Conservation (phyloP, 352 stramenopile genomes). For the Phytophthora litchii region DNA sequence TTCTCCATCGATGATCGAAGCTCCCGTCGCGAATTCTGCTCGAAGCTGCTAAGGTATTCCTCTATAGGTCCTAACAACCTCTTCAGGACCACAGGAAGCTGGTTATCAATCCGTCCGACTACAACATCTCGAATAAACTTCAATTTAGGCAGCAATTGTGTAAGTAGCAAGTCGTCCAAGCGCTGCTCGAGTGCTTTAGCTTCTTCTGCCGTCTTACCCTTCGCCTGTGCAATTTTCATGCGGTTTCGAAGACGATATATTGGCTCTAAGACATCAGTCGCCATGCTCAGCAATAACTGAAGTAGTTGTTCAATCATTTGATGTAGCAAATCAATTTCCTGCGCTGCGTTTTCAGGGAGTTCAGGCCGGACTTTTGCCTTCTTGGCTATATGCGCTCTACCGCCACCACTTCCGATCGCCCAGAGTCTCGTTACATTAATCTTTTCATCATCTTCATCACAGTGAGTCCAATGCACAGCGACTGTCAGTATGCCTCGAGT, state of each 20-base stretch:
- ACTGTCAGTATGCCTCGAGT: constrained; percentile 51
- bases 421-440: constrained; percentile 23
- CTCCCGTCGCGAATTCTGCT: constrained; percentile 19
- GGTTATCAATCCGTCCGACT: constrained; percentile 3
- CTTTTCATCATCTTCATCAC: constrained; percentile 17
- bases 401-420: constrained; percentile 28
- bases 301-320: constrained; percentile 26
- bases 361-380: constrained; percentile 28
- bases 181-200: constrained; percentile 74
- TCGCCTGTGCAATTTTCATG: constrained; percentile 45
- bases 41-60: constrained; percentile 27
- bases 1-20: constrained; percentile 21
- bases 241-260: constrained; percentile 55
- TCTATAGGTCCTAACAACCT: constrained; percentile 27
- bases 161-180: constrained; percentile 34
- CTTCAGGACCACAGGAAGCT: constrained; percentile 15
- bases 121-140: constrained; percentile 10
- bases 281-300: constrained; percentile 35
- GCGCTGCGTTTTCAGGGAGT: constrained; percentile 24
- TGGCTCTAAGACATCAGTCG: constrained; percentile 47
- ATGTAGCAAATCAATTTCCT: constrained; percentile 25
- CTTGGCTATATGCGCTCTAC: constrained; percentile 20
- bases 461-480: constrained; percentile 65
- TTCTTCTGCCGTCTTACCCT: constrained; percentile 68
- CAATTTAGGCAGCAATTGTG: constrained; percentile 23